Evolutionary conservation across 2,329 filamentous ascomycete genomes (phyloP), one percentile per base, ranked within the genome.

Genomic region (Trichophyton simii): DNA sequence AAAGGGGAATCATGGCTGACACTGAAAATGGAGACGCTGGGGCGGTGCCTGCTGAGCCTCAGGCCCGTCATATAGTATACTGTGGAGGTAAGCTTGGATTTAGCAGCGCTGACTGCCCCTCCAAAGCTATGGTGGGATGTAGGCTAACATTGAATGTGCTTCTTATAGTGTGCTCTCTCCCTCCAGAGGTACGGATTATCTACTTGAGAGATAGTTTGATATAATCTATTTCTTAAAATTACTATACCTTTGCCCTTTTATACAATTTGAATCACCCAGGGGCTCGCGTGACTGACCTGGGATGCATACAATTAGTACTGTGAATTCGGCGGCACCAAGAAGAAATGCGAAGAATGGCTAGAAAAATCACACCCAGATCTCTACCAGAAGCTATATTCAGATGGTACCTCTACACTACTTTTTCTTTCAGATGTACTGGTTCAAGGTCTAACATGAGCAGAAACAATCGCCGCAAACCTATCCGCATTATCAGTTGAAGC

Each of bases 291-390:
- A 42, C 42, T 28, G 18, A 54, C 34, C 4, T 15, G 52, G 60
- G 50, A 63, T 9, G 0, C 48, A 41, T 42, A 28, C 22, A 22
- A 75, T 67, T 77, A 97, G 94, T 99, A 96, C 79, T 99, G 94
- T 80, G 94, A 99, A 78, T 97, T 96, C 76, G 94, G 94, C 71
- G 92, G 91, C 66, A 97, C 91, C 44, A 87, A 88, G 25, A 96
- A 91, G 77, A 99, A 96, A 78, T 99, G 94, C 78, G 88, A 92
- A 75, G 91, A 97, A 74, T 99, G 94, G 94, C 85, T 99, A 20
- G 79, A 89, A 70, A 83, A 86, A 66, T 82, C 85, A 66, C 82
- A 96, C 68, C 83, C 85, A 2, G 80, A 82, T 55, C 78, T 96
- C 73, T 95, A 95, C 76, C 76, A 83, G 64, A 79, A 80, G 69